phyloP scores from a whole-genome alignment of 2,329 filamentous ascomycete genomes.

The Atkinsonella texensis region DNA sequence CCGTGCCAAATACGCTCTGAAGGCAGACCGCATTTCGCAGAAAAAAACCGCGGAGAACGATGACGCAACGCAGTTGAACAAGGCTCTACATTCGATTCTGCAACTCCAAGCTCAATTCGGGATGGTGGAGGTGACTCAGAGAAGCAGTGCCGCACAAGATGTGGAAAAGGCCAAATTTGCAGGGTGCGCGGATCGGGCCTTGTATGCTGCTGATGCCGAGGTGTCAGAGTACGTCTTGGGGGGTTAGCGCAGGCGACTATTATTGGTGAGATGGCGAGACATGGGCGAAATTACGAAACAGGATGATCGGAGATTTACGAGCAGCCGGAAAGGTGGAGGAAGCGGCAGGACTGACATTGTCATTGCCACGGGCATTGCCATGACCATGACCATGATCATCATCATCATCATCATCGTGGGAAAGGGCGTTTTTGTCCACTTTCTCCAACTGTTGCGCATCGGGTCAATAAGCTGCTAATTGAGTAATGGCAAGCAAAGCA shows the following conservation, averaged over 20 bases:
- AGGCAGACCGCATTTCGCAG: constrained; percentile 9
- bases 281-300: background rate
- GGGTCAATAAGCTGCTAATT: background rate
- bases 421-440: background rate
- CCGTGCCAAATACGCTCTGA: constrained; percentile 12
- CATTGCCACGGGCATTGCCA: no score
- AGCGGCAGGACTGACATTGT: background rate
- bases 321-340: background rate
- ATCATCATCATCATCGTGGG: background rate
- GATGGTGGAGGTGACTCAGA: constrained; percentile 7
- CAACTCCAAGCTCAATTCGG: constrained; percentile 9
- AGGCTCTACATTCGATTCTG: constrained; percentile 5
- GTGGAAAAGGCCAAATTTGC: constrained; percentile 14
- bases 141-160: constrained; percentile 9
- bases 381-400: background rate
- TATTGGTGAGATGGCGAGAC: background rate
- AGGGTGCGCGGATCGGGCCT: constrained; percentile 14
- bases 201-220: constrained; percentile 14
- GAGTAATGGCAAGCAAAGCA: background rate
- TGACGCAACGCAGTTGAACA: background rate
- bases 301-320: no score
- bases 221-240: constrained; percentile 13
- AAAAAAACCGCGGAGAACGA: background rate
- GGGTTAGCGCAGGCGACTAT: background rate
- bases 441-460: no score